phyloP scores from a whole-genome alignment of 2,329 filamentous ascomycete species.

The Alternaria sp. region DNA sequence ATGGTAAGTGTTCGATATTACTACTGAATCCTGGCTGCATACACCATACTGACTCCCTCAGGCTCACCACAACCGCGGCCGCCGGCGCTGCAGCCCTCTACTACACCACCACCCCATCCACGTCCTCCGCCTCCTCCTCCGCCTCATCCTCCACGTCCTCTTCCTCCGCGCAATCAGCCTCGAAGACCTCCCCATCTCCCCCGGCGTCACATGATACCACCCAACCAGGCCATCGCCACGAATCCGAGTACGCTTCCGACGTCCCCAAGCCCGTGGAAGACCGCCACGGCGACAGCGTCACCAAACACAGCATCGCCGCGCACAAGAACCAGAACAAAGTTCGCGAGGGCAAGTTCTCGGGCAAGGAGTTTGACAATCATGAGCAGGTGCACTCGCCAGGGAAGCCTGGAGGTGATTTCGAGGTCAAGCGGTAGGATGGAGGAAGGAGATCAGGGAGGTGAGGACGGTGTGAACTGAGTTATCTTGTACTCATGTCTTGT shows the following conservation, averaged over 20 bases:
- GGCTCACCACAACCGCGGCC: conserved; percentile 27
- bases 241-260: conserved; percentile 21
- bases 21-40: too few relatives aligned
- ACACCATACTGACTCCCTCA: conserved; percentile 8
- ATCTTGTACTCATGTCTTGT: too few relatives aligned
- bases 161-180: neutral
- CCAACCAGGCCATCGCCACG: conserved; percentile 10
- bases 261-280: conserved; percentile 36
- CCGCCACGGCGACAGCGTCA: conserved; percentile 30
- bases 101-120: conserved; percentile 15
- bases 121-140: neutral
- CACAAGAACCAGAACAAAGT: conserved; percentile 34
- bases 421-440: conserved; percentile 19
- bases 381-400: conserved; percentile 22
- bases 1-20: too few relatives aligned
- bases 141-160: neutral
- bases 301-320: conserved; percentile 33
- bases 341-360: conserved; percentile 31
- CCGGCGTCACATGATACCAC: neutral
- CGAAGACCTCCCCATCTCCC: neutral
- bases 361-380: conserved; percentile 37
- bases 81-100: conserved; percentile 21
- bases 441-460: neutral
- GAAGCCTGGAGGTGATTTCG: conserved; percentile 32
- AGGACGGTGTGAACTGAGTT: too few relatives aligned